phyloP scores from a whole-genome alignment of 176 grass and related monocot species.

The Triticum timopheevii region DNA sequence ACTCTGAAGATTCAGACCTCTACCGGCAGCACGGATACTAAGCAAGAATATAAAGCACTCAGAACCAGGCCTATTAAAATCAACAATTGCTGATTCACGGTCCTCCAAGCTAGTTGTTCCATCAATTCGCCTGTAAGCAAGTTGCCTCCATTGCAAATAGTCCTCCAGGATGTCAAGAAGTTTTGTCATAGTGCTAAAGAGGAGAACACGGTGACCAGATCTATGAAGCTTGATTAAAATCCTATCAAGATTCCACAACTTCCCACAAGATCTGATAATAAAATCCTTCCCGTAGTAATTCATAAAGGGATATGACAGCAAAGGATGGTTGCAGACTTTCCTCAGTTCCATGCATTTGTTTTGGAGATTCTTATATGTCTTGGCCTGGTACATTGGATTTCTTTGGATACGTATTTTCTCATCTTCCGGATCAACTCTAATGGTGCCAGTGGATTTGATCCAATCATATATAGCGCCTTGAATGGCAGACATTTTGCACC shows the following conservation, averaged over 20 bases:
- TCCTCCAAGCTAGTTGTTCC: constrained; percentile 98
- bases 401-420: constrained; percentile 67
- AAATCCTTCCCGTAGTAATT: constrained; percentile 78
- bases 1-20: constrained; percentile 98
- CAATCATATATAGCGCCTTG: constrained; percentile 97
- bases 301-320: constrained; percentile 86
- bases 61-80: constrained; percentile 90
- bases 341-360: constrained; percentile 99
- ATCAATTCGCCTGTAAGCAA: constrained; percentile 94
- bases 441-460: constrained; percentile 99
- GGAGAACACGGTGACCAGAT: constrained; percentile 88
- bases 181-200: constrained; percentile 99
- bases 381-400: constrained; percentile 87
- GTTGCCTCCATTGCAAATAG: constrained; percentile 86
- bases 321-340: constrained; percentile 98
- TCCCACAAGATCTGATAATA: constrained; percentile 91
- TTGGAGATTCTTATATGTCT: constrained; percentile 89
- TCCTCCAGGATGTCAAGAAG: constrained; percentile 98
- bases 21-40: constrained; percentile 97
- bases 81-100: constrained; percentile 88
- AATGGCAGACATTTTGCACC: constrained; percentile 95
- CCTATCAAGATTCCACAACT: constrained; percentile 98
- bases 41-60: constrained; percentile 99
- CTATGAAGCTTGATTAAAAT: constrained; percentile 95
- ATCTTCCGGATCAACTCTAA: constrained; percentile 98